Conservation (phyloP, 768 basidiomycete species). For the Dentipellis fragilis region DNA sequence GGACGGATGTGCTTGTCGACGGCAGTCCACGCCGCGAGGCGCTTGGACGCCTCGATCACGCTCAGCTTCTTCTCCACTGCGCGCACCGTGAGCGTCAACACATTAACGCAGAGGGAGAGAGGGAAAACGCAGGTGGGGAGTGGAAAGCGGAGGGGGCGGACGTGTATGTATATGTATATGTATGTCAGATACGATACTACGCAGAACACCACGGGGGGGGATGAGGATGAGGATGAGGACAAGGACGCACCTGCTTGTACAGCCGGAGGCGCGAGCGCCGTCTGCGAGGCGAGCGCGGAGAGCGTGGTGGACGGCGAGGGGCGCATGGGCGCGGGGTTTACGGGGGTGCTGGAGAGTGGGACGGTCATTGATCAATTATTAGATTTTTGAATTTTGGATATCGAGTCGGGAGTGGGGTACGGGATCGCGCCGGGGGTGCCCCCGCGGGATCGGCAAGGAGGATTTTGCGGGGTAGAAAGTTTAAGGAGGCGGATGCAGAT, state of each 20-base stretch:
- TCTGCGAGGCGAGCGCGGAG: not conserved
- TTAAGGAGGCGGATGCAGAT: too few species aligned
- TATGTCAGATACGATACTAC: too few species aligned
- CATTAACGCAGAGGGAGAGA: not conserved
- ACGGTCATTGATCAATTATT: too few species aligned
- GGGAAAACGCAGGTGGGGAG: not conserved
- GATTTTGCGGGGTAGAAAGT: too few species aligned
- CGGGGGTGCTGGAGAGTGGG: not conserved
- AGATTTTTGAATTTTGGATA: too few species aligned
- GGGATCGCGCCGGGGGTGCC: too few species aligned
- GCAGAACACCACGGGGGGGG: too few species aligned
- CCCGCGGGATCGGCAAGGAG: too few species aligned
- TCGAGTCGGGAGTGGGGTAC: too few species aligned
- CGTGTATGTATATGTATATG: too few species aligned
- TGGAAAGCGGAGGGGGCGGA: too few species aligned
- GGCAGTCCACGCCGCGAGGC: constrained; percentile 86
- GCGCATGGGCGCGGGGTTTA: not conserved
- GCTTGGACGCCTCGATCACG: constrained; percentile 73
- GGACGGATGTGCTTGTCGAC: constrained; percentile 83
- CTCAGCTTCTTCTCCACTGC: constrained; percentile 19
- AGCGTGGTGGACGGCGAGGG: not conserved
- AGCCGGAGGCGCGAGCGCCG: not conserved
- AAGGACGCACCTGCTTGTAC: not conserved
- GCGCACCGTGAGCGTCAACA: not conserved
- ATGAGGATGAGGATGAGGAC: not conserved